Evolutionary conservation across 306 rosid genomes (phyloP).

Genomic region (Castanea sativa): DNA sequence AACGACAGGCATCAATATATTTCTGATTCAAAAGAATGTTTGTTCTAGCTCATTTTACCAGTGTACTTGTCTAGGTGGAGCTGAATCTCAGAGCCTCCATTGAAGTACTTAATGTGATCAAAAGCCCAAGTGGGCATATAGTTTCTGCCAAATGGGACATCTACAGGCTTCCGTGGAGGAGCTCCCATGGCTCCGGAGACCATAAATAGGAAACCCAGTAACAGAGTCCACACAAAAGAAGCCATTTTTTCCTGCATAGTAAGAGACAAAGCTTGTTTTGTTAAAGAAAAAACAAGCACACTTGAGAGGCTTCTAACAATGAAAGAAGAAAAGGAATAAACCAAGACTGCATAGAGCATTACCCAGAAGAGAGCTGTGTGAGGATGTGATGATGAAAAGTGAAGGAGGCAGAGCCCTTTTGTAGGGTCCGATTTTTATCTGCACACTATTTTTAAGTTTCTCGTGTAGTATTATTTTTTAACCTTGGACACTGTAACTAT

Average conservation of each 20-base stretch:
- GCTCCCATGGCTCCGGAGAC: slow-evolving; percentile 29
- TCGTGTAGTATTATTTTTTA: not conserved
- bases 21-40: not conserved
- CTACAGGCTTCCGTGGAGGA: slow-evolving; percentile 40
- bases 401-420: not conserved
- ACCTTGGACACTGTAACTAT: not conserved
- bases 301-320: not conserved
- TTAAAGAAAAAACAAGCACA: not conserved
- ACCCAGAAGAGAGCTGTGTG: not conserved
- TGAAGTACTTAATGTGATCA: slow-evolving; percentile 77
- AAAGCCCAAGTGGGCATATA: slow-evolving; percentile 81
- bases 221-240: slow-evolving; percentile 18
- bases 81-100: slow-evolving; percentile 65
- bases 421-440: slow-evolving; percentile 16
- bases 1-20: not conserved
- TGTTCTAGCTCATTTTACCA: slow-evolving; percentile 26
- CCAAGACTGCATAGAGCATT: not conserved
- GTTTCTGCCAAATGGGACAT: slow-evolving; percentile 63
- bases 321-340: not conserved
- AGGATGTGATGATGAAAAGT: not conserved
- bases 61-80: slow-evolving; percentile 78
- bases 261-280: not conserved
- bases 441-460: not conserved
- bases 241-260: slow-evolving; percentile 25
- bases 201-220: slow-evolving; percentile 24